Conservation (phyloP, 345 rosid genomes). For the Linum usitatissimum region DNA sequence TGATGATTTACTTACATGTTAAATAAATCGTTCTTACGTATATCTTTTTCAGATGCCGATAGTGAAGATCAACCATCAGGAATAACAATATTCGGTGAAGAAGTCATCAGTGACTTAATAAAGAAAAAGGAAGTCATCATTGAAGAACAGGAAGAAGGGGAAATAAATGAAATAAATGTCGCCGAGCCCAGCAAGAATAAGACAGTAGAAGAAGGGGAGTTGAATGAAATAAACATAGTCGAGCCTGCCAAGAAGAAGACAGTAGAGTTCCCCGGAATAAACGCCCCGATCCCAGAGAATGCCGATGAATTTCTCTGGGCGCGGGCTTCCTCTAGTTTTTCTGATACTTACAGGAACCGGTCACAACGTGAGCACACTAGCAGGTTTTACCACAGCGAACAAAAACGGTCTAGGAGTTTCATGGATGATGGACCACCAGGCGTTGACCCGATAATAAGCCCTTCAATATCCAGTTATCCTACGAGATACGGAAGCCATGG, state of each 20-base stretch:
- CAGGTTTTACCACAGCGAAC: constrained; percentile 33
- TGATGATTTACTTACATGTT: no score
- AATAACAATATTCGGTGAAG: constrained; percentile 66
- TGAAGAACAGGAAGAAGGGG: constrained; percentile 43
- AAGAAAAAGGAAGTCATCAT: constrained; percentile 24
- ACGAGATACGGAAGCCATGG: constrained; percentile 45
- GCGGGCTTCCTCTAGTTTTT: not conserved
- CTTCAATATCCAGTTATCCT: constrained; percentile 43
- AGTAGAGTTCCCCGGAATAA: constrained; percentile 71
- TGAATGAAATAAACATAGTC: constrained; percentile 24
- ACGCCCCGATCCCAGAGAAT: constrained; percentile 68
- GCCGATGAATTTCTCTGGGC: constrained; percentile 62
- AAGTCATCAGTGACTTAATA: not conserved
- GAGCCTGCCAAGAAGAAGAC: constrained; percentile 41
- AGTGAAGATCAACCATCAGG: constrained; percentile 58
- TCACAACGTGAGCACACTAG: constrained; percentile 1
- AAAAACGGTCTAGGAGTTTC: constrained; percentile 28
- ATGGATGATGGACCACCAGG: constrained; percentile 52
- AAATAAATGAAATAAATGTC: constrained; percentile 23
- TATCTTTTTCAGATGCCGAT: constrained; percentile 37
- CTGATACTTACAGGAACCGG: not conserved
- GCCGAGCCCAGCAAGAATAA: constrained; percentile 37
- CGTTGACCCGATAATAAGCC: constrained; percentile 27
- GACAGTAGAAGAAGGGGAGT: constrained; percentile 63
- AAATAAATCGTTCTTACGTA: not conserved